A percentile compares a stretch with the other conserved stretches of the same genome.
phyloP scores from a whole-genome alignment of 371 early-diverging fungal genomes.

The Mortierella sp. region DNA sequence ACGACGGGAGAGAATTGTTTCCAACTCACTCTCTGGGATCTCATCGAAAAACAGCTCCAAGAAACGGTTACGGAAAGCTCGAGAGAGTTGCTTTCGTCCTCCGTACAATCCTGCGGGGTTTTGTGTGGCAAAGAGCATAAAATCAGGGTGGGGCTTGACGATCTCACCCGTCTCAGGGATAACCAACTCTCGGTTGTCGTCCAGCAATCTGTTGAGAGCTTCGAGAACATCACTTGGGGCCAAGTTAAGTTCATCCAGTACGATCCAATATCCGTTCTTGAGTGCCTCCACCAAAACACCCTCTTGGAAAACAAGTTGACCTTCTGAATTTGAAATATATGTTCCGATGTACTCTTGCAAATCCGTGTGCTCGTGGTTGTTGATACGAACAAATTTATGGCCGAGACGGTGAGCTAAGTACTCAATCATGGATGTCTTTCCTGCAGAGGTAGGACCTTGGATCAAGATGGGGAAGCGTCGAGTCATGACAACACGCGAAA shows the following conservation, averaged over 20 bases:
- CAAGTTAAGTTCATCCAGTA: constrained; percentile 99
- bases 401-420: constrained; percentile 95
- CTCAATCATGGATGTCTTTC: constrained; percentile 99
- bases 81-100: constrained; percentile 98
- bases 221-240: constrained; percentile 99
- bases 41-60: constrained; percentile 97
- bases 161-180: constrained; percentile 98
- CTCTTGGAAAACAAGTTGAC: constrained; percentile 94
- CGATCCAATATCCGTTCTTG: constrained; percentile 98
- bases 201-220: constrained; percentile 98
- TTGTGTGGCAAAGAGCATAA: constrained; percentile 99
- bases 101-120: constrained; percentile 99
- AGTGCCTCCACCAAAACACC: constrained; percentile 98
- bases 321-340: constrained; percentile 86
- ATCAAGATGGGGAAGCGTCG: constrained; percentile 97
- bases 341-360: constrained; percentile 98
- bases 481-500: constrained; percentile 95
- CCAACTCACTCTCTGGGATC: constrained; percentile 92
- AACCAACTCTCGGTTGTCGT: constrained; percentile 98
- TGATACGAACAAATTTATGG: constrained; percentile 98
- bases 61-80: constrained; percentile 99
- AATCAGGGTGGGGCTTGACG: constrained; percentile 96
- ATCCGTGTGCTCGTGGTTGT: constrained; percentile 99
- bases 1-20: constrained; percentile 86
- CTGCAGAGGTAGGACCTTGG: constrained; percentile 99